Evolutionary conservation across 805 yeast species (phyloP).

Genomic region (Pichia sporocuriosa): DNA sequence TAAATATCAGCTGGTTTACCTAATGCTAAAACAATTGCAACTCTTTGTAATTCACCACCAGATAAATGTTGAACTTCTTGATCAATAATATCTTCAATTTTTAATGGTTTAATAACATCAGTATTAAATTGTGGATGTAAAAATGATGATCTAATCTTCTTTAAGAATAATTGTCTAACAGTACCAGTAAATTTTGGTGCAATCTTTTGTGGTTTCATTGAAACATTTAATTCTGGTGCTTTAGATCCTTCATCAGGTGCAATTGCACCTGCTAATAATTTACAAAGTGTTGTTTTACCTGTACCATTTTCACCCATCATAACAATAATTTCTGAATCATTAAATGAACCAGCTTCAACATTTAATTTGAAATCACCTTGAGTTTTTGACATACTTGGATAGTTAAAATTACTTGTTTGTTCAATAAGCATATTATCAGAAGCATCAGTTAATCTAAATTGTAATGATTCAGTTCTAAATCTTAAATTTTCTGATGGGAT

Average conservation of each 20-base stretch:
- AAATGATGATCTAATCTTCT: slow-evolving; percentile 91
- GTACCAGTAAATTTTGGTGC: slow-evolving; percentile 99
- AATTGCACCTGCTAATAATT: slow-evolving; percentile 86
- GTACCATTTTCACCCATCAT: slow-evolving; percentile 99
- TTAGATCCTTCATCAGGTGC: slow-evolving; percentile 76
- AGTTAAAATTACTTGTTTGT: slow-evolving; percentile 68
- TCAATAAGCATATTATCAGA: slow-evolving; percentile 69
- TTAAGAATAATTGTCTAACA: slow-evolving; percentile 93
- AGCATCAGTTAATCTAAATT: slow-evolving; percentile 88
- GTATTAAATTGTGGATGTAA: slow-evolving; percentile 97
- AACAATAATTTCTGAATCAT: slow-evolving; percentile 93
- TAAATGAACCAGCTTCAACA: slow-evolving; percentile 82
- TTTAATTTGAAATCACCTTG: slow-evolving; percentile 91
- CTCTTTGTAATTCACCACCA: slow-evolving; percentile 99
- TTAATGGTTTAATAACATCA: slow-evolving; percentile 93
- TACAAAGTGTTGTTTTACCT: slow-evolving; percentile 97
- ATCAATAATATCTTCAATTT: slow-evolving; percentile 88
- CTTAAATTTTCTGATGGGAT: slow-evolving; percentile 95
- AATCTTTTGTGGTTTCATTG: slow-evolving; percentile 98
- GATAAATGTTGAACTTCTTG: slow-evolving; percentile 96
- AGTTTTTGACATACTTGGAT: slow-evolving; percentile 80
- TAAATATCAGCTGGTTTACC: slow-evolving; percentile 96
- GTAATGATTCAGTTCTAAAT: slow-evolving; percentile 92
- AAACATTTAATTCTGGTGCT: slow-evolving; percentile 83
- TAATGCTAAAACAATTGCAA: slow-evolving; percentile 89